Evolutionary conservation across 2,329 filamentous ascomycete species (phyloP).

Genomic region (Sphaerulina musiva): DNA sequence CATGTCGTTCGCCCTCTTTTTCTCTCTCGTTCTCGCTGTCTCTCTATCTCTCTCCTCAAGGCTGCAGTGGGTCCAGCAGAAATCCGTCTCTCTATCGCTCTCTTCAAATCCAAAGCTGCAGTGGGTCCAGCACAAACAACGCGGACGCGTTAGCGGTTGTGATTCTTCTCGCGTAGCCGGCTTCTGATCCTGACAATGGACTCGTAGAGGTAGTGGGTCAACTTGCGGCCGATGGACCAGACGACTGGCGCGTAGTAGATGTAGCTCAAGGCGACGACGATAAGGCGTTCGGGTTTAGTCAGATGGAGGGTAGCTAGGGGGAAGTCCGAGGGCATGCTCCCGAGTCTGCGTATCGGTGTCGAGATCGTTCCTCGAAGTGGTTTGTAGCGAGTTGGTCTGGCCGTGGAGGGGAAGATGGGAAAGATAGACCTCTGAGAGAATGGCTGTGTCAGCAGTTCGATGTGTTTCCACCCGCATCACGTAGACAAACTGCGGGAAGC

Average conservation of each 20-base stretch:
- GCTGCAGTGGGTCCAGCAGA: neutral
- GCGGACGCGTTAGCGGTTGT: conserved; percentile 7
- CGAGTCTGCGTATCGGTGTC: neutral
- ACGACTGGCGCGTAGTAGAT: conserved; percentile 30
- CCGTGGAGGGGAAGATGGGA: too few relatives aligned
- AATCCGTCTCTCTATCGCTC: neutral
- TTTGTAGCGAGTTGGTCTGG: neutral
- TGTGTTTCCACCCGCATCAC: neutral
- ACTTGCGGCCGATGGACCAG: conserved; percentile 22
- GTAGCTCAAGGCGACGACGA: conserved; percentile 32
- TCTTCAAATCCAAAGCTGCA: too few relatives aligned
- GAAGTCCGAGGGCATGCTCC: neutral
- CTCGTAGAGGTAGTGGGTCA: conserved; percentile 23
- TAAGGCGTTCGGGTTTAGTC: conserved; percentile 31
- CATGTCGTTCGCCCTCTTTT: conserved; percentile 53
- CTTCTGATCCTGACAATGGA: conserved; percentile 16
- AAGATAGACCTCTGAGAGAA: neutral
- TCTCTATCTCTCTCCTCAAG: too few relatives aligned
- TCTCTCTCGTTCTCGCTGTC: neutral
- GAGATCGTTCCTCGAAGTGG: neutral
- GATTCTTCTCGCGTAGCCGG: conserved; percentile 20
- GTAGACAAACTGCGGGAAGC: neutral
- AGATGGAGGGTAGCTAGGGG: conserved; percentile 30
- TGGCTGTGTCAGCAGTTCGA: neutral
- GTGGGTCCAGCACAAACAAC: neutral